phyloP scores from a whole-genome alignment of 805 yeast genomes.

The Wickerhamiella bombiphila region DNA sequence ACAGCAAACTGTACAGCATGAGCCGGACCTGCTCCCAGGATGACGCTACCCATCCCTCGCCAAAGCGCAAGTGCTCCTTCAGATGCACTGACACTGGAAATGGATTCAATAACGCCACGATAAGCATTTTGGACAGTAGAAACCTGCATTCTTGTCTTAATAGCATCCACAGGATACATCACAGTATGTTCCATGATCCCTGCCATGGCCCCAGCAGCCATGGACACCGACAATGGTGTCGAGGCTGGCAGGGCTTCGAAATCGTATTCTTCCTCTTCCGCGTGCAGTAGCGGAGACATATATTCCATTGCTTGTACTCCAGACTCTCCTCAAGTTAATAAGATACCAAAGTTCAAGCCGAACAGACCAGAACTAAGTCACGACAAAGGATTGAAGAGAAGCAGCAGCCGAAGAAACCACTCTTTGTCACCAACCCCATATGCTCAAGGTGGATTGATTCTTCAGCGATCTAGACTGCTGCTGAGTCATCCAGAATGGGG shows the following conservation, averaged over 20 bases:
- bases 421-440: too few relatives aligned
- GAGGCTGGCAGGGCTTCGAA: conserved; percentile 84
- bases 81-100: conserved; percentile 60
- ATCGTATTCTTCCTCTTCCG: conserved; percentile 29
- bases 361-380: too few relatives aligned
- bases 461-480: too few relatives aligned
- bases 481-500: too few relatives aligned
- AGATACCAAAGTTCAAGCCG: too few relatives aligned
- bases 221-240: conserved; percentile 68
- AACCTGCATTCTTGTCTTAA: conserved; percentile 89
- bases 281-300: not conserved
- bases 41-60: conserved; percentile 87
- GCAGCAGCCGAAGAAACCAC: too few relatives aligned
- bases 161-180: conserved; percentile 93
- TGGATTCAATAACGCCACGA: conserved; percentile 43
- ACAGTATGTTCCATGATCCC: conserved; percentile 97
- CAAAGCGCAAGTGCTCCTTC: conserved; percentile 85
- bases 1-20: conserved; percentile 95
- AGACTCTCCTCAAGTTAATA: too few relatives aligned
- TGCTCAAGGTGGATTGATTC: too few relatives aligned
- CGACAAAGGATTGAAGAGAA: too few relatives aligned
- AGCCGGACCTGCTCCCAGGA: conserved; percentile 98
- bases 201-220: conserved; percentile 94
- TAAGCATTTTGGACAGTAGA: conserved; percentile 20
- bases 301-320: not conserved